Percentiles rank a stretch among this genome's conserved stretches.
Evolutionary conservation across 805 yeast species (phyloP).

Genomic region (Wickerhamiella sergipiensis): DNA sequence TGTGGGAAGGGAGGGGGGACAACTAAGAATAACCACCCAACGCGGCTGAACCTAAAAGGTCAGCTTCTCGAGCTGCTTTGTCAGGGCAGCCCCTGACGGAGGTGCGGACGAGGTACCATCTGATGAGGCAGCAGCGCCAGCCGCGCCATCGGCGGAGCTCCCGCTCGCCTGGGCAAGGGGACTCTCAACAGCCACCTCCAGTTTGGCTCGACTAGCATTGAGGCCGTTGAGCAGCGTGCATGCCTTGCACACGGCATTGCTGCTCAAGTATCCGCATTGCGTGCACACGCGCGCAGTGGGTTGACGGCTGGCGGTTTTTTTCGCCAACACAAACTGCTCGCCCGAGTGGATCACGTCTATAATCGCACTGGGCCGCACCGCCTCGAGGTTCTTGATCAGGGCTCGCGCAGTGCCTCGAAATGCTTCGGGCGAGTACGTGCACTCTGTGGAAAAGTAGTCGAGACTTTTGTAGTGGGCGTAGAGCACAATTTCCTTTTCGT

Average conservation of each 20-base stretch:
- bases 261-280: conserved; percentile 82
- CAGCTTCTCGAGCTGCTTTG: conserved; percentile 22
- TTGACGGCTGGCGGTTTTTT: conserved; percentile 12
- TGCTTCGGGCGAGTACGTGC: conserved; percentile 97
- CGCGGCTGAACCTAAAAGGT: conserved; percentile 32
- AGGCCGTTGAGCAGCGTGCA: conserved; percentile 78
- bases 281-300: conserved; percentile 40
- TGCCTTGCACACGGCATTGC: conserved; percentile 84
- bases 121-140: no score
- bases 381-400: conserved; percentile 76
- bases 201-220: conserved; percentile 58
- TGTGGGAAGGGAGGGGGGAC: no score
- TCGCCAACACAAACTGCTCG: conserved; percentile 30
- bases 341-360: conserved; percentile 92
- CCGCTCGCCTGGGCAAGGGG: not conserved
- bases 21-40: not conserved
- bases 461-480: conserved; percentile 93
- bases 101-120: no score
- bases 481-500: conserved; percentile 92
- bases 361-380: conserved; percentile 83
- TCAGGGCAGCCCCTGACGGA: conserved; percentile 5
- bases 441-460: conserved; percentile 94
- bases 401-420: conserved; percentile 95
- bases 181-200: conserved; percentile 24
- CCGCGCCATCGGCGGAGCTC: no score